Evolutionary conservation across 805 yeast species (phyloP), one percentile per base, ranked within the genome.

Genomic region (Maudiozyma saulgeensis): DNA sequence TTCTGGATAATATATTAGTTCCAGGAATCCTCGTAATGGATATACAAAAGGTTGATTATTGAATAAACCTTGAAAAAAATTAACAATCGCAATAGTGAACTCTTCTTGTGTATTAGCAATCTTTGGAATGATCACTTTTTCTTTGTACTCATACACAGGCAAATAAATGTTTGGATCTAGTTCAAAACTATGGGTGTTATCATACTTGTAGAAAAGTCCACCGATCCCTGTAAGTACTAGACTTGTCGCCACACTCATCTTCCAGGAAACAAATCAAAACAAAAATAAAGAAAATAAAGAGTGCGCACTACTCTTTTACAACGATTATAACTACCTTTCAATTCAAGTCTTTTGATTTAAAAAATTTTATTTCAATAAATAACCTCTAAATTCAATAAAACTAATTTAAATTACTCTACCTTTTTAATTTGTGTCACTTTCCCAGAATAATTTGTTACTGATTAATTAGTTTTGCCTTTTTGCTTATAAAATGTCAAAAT

Each of bases 241-340:
- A n/a, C 66, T 55, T 18, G 61, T 63, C n/a, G 57, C 56, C 34
- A 65, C 56, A 55, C 67, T 62, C 69, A 65, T 65, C 16, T 23
- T 19, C 19, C 12, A 37, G 2, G 40, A 37, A 37, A n/a, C 23
- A n/a, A 35, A 35, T 35, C 8, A 26, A 28, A 28, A 8, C 6
- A 2, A 11, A 28, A 9, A 9, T 4, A 8, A 28, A 11, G 32
- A 28, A 28, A 28, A 8, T 28, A 28, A 21, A 3, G 23, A 21
- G 3, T 28, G 6, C 8, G 9, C 32, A 9, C 32, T 28, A 4
- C 32, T 28, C 32, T 28, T 8, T 28, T 28, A 28, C 3, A 28
- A 28, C 12, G 4, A 4, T 28, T 4, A 8, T 6, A 28, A 28
- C 4, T 21, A 21, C 3, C 23, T 21, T 21, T 21, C 23, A 21